A percentile compares a stretch with the other conserved stretches of the same genome.
phyloP scores from a whole-genome alignment of 2,329 filamentous ascomycete genomes.

The Penicillium aurantiogriseum region DNA sequence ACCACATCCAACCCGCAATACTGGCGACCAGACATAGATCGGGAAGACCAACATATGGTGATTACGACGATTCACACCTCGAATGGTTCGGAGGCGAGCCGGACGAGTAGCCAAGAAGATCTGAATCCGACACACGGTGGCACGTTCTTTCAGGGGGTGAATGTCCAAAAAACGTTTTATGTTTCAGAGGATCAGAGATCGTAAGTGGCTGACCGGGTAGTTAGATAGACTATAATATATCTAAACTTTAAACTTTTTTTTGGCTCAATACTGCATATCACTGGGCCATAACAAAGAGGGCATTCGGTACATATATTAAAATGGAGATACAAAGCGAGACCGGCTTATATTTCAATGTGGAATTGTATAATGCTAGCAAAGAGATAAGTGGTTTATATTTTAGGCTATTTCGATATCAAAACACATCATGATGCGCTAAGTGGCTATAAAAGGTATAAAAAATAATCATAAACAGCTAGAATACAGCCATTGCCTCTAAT shows the following conservation, averaged over 20 bases:
- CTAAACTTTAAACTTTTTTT: not conserved
- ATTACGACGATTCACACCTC: constrained; percentile 32
- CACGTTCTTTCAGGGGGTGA: constrained; percentile 29
- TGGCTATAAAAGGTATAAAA: too few species aligned
- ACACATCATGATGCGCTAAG: too few species aligned
- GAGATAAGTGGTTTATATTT: too few species aligned
- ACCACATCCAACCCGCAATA: constrained; percentile 26
- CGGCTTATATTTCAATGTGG: too few species aligned
- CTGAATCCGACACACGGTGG: constrained; percentile 28
- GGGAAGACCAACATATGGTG: constrained; percentile 24
- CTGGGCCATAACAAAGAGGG: too few species aligned
- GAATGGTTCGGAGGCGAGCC: constrained; percentile 20
- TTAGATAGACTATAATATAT: not conserved
- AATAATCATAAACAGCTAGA: too few species aligned
- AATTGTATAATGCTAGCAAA: too few species aligned
- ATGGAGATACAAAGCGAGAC: too few species aligned
- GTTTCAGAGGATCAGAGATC: constrained; percentile 28
- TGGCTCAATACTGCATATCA: too few species aligned
- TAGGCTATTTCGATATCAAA: too few species aligned
- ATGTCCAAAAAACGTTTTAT: constrained; percentile 36
- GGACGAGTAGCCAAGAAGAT: constrained; percentile 35
- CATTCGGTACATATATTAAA: too few species aligned
- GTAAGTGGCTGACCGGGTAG: not conserved
- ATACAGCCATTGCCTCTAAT: too few species aligned
- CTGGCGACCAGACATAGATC: constrained; percentile 33